phyloP scores from a whole-genome alignment of 306 rosid species.

The Quercus cerris region DNA sequence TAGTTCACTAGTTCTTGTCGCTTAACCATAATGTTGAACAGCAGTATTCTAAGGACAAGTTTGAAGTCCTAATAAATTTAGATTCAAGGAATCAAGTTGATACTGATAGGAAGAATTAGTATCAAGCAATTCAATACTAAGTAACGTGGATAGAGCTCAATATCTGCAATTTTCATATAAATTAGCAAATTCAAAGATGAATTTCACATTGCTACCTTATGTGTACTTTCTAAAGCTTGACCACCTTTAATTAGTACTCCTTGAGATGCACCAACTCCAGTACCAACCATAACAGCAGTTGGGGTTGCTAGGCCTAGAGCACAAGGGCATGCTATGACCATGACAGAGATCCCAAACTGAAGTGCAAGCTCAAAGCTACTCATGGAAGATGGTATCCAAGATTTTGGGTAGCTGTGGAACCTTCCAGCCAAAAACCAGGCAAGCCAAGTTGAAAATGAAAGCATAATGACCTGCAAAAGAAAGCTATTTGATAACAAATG shows the following conservation, averaged over 20 bases:
- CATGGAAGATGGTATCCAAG: conserved; percentile 76
- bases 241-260: conserved; percentile 93
- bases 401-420: conserved; percentile 56
- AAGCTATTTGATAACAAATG: neutral
- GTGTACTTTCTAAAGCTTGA: conserved; percentile 77
- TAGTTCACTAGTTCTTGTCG: too few species aligned
- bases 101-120: too few species aligned
- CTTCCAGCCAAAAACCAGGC: conserved; percentile 72
- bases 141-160: too few species aligned
- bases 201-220: conserved; percentile 44
- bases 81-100: too few species aligned
- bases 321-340: conserved; percentile 97
- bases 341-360: conserved; percentile 81
- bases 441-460: conserved; percentile 72
- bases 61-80: too few species aligned
- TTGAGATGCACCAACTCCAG: conserved; percentile 92
- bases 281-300: conserved; percentile 91
- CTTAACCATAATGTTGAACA: too few species aligned
- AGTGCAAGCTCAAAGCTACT: conserved; percentile 86
- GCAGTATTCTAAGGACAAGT: too few species aligned
- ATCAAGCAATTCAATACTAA: too few species aligned
- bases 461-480: conserved; percentile 51
- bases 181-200: neutral
- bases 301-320: conserved; percentile 93
- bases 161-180: too few species aligned